Evolutionary conservation across 495 filamentous ascomycete species (phyloP).

Genomic region (Aspergillus diversus): DNA sequence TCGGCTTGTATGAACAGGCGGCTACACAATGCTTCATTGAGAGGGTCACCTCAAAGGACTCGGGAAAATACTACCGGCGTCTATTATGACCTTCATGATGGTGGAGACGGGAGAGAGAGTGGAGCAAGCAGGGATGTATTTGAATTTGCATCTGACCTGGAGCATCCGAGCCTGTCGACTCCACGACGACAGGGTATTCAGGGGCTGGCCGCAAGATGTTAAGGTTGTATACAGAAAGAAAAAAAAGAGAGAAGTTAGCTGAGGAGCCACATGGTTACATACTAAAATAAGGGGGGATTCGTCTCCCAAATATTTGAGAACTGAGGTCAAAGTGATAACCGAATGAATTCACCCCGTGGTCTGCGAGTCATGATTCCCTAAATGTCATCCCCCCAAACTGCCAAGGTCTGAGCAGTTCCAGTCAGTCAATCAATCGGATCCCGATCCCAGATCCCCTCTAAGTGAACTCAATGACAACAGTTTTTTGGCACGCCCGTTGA

Average conservation of each 20-base stretch:
- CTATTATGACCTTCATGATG: conserved; percentile 3
- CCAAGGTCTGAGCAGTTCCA: not conserved
- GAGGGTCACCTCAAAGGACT: not conserved
- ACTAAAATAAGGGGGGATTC: too few species aligned
- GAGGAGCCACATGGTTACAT: not conserved
- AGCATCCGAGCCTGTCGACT: not conserved
- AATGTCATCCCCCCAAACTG: not conserved
- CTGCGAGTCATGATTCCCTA: not conserved
- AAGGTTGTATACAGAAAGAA: not conserved
- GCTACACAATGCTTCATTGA: conserved; percentile 4
- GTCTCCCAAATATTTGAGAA: not conserved
- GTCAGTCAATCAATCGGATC: not conserved
- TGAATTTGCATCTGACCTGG: conserved; percentile 14
- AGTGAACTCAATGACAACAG: too few species aligned
- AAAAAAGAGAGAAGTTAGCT: not conserved
- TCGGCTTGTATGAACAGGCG: not conserved
- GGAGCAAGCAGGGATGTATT: conserved; percentile 19
- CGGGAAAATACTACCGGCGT: conserved; percentile 4
- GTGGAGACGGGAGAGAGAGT: not conserved
- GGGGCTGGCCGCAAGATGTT: not conserved
- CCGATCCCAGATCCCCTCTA: too few species aligned
- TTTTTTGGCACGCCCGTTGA: too few species aligned
- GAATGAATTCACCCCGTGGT: not conserved
- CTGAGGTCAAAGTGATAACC: not conserved
- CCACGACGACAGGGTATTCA: conserved; percentile 4